Evolutionary conservation across 208 protist species (phyloP).

Genomic region (Leishmania arabica): DNA sequence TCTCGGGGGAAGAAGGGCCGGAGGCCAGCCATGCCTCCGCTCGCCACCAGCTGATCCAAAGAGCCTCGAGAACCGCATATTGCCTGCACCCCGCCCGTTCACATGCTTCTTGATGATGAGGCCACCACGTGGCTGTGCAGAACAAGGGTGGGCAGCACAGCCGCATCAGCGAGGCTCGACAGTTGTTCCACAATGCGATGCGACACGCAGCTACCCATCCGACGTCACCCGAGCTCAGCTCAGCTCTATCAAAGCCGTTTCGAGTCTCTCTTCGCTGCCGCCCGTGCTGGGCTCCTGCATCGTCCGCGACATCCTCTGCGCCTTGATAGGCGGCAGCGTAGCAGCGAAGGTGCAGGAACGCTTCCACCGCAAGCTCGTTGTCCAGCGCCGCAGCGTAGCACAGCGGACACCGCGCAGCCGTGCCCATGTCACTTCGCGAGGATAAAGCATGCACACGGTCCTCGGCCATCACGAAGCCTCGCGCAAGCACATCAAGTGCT

Average conservation of each 20-base stretch:
- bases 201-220: slow-evolving; percentile 30
- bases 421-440: background rate
- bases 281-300: background rate
- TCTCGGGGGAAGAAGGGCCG: background rate
- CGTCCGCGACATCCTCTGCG: background rate
- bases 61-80: background rate
- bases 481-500: slow-evolving; percentile 45
- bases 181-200: slow-evolving; percentile 34
- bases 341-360: slow-evolving; percentile 28
- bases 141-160: slow-evolving; percentile 11
- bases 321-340: slow-evolving; percentile 33
- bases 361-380: slow-evolving; percentile 46
- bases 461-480: slow-evolving; percentile 32
- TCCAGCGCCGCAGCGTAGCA: slow-evolving; percentile 61
- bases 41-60: slow-evolving; percentile 15
- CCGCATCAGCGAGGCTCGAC: slow-evolving; percentile 1
- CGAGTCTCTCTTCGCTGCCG: slow-evolving; percentile 4
- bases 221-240: background rate
- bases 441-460: slow-evolving; percentile 15
- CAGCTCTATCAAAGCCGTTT: background rate
- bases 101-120: background rate
- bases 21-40: slow-evolving; percentile 9
- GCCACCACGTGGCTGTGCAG: background rate
- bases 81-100: background rate
- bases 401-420: slow-evolving; percentile 34